phyloP scores from a whole-genome alignment of 306 rosid species.

The Senna tora region DNA sequence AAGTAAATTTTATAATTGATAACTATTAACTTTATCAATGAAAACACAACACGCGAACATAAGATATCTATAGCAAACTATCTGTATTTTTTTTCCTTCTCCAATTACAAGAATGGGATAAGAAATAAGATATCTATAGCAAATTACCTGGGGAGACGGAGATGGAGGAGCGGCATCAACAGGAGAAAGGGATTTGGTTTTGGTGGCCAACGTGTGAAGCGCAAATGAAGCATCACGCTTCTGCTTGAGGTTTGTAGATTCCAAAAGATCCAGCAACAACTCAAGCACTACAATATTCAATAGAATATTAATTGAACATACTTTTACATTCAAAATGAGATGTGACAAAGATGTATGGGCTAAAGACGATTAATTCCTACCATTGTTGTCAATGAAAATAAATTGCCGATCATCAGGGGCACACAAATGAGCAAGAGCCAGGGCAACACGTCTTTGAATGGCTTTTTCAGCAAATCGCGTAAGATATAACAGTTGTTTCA shows the following conservation, averaged over 20 bases:
- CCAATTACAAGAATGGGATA: not conserved
- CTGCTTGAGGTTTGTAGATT: constrained; percentile 59
- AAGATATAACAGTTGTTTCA: constrained; percentile 70
- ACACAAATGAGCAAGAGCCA: constrained; percentile 94
- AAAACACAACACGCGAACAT: not conserved
- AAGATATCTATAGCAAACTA: too few relatives aligned
- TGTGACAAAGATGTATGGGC: not conserved
- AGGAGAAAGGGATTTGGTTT: constrained; percentile 63
- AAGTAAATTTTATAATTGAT: not conserved
- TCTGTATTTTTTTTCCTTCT: not conserved
- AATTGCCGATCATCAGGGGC: constrained; percentile 64
- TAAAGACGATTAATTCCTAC: constrained; percentile 40
- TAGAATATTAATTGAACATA: constrained; percentile 24
- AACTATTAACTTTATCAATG: not conserved
- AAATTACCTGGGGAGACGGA: constrained; percentile 78
- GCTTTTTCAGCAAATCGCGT: constrained; percentile 65
- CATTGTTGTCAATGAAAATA: constrained; percentile 76
- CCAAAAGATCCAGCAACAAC: constrained; percentile 73
- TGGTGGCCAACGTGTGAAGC: constrained; percentile 70
- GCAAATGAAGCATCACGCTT: constrained; percentile 83
- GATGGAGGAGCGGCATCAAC: constrained; percentile 80
- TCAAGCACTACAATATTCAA: constrained; percentile 67
- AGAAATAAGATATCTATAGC: constrained; percentile 10
- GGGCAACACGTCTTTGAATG: constrained; percentile 69
- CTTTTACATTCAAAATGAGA: not conserved